Conservation (phyloP, 129 eudicot species). For the Tanacetum coccineum region DNA sequence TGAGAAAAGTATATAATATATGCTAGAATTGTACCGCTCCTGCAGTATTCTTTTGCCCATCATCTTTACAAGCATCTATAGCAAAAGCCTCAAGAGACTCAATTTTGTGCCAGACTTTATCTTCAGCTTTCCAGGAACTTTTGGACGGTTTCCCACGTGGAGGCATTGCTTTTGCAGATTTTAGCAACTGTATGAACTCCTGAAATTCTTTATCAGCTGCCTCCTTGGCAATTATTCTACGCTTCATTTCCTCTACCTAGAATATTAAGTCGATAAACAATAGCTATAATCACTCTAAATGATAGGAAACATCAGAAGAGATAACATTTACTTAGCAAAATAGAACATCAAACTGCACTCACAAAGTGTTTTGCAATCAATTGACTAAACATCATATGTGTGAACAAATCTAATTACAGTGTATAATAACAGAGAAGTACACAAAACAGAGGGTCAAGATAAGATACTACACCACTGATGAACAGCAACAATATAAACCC, state of each 20-base stretch:
- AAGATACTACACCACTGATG: not conserved
- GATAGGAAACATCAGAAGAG: slow-evolving; percentile 7
- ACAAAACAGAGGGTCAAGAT: slow-evolving; percentile 9
- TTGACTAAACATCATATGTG: not conserved
- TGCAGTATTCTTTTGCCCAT: slow-evolving; percentile 66
- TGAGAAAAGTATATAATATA: not conserved
- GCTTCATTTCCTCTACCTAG: slow-evolving; percentile 83
- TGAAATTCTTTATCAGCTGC: slow-evolving; percentile 81
- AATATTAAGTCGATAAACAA: slow-evolving; percentile 14
- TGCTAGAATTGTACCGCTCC: slow-evolving; percentile 50
- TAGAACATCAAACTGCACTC: slow-evolving; percentile 12
- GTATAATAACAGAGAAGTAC: not conserved
- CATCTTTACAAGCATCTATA: slow-evolving; percentile 64
- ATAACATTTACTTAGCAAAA: slow-evolving; percentile 18
- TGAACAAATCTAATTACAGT: not conserved
- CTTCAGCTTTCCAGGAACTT: slow-evolving; percentile 70
- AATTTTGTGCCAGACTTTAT: slow-evolving; percentile 53
- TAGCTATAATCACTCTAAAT: slow-evolving; percentile 4
- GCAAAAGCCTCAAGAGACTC: slow-evolving; percentile 88
- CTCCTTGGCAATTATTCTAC: slow-evolving; percentile 64
- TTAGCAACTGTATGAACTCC: slow-evolving; percentile 58
- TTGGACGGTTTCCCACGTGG: slow-evolving; percentile 64
- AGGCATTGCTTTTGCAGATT: slow-evolving; percentile 68
- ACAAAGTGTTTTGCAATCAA: slow-evolving; percentile 4
- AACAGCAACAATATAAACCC: not conserved